A percentile compares a stretch with the other conserved stretches of the same genome.
Evolutionary conservation across 768 basidiomycete species (phyloP).

Genomic region (Agaricus subrufescens): DNA sequence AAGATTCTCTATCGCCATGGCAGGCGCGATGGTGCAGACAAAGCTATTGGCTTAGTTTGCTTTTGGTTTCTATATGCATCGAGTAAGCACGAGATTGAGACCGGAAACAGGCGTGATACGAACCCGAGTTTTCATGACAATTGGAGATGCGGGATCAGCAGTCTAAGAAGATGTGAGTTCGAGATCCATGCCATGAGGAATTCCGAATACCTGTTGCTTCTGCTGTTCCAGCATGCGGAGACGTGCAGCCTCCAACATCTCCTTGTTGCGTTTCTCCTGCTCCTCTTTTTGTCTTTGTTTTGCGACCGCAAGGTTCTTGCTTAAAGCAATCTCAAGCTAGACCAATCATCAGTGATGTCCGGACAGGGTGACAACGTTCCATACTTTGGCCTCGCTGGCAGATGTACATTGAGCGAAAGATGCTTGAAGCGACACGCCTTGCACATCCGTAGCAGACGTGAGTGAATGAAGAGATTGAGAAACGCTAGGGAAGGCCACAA

Average conservation of each 20-base stretch:
- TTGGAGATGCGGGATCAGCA: slow-evolving; percentile 2
- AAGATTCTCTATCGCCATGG: background rate
- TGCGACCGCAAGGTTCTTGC: slow-evolving; percentile 32
- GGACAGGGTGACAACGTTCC: slow-evolving; percentile 8
- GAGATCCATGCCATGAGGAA: background rate
- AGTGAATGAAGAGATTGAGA: slow-evolving; percentile 64
- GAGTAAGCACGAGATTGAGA: background rate
- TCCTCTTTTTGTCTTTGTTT: slow-evolving; percentile 25
- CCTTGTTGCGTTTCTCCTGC: background rate
- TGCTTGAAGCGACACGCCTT: slow-evolving; percentile 60
- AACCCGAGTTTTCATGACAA: slow-evolving; percentile 10
- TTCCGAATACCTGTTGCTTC: background rate
- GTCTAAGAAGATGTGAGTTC: background rate
- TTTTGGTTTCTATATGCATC: slow-evolving; percentile 6
- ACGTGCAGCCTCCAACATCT: slow-evolving; percentile 4
- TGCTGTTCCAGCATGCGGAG: background rate
- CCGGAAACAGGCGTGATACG: background rate
- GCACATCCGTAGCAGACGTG: slow-evolving; percentile 68
- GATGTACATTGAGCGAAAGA: slow-evolving; percentile 67
- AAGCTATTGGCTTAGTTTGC: background rate
- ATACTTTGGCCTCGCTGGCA: slow-evolving; percentile 74
- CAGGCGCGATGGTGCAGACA: background rate
- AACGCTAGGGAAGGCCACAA: slow-evolving; percentile 71
- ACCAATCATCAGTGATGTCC: slow-evolving; percentile 3
- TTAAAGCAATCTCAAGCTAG: slow-evolving; percentile 62